These are phyloP conservation scores for Penicillium soppii DNA, from an alignment of 495 filamentous ascomycete genomes.

Conservation along the genomic window DNA sequence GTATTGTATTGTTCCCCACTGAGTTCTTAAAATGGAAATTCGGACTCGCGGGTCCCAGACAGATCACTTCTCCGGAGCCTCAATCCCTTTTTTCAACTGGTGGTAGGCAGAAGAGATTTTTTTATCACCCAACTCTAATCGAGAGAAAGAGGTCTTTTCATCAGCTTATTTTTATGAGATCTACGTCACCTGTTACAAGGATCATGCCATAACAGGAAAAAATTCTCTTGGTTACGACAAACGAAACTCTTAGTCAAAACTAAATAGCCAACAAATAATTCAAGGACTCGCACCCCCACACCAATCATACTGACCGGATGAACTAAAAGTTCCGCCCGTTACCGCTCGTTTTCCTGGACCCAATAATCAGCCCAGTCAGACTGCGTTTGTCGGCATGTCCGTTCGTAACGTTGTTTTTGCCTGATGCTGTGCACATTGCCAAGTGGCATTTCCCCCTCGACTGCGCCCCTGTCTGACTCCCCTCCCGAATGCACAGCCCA, in stretches of 20 bases:
- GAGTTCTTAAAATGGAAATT: constrained; percentile 20
- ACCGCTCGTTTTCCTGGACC: neutral
- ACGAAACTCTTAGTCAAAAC: no score
- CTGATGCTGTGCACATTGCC: neutral
- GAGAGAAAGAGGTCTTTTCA: neutral
- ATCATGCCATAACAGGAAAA: constrained; percentile 5
- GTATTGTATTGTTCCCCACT: constrained; percentile 10
- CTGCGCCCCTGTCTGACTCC: constrained; percentile 1
- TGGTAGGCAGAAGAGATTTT: no score
- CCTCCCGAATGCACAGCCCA: neutral
- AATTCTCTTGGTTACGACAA: no score
- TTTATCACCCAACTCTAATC: neutral
- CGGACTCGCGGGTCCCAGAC: constrained; percentile 7
- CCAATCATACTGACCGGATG: neutral
- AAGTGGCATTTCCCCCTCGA: neutral
- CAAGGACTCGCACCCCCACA: neutral
- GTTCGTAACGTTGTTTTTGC: neutral
- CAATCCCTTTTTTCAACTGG: neutral
- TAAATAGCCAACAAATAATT: neutral
- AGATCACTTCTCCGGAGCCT: constrained; percentile 5
- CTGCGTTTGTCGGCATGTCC: neutral
- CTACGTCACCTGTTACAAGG: constrained; percentile 1
- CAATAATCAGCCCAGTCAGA: neutral
- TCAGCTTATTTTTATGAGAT: neutral
- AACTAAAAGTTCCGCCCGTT: no score